Percentiles rank a stretch among this genome's conserved stretches.
Evolutionary conservation across 2,329 filamentous ascomycete genomes (phyloP).

Genomic region (Endothia cerciana): DNA sequence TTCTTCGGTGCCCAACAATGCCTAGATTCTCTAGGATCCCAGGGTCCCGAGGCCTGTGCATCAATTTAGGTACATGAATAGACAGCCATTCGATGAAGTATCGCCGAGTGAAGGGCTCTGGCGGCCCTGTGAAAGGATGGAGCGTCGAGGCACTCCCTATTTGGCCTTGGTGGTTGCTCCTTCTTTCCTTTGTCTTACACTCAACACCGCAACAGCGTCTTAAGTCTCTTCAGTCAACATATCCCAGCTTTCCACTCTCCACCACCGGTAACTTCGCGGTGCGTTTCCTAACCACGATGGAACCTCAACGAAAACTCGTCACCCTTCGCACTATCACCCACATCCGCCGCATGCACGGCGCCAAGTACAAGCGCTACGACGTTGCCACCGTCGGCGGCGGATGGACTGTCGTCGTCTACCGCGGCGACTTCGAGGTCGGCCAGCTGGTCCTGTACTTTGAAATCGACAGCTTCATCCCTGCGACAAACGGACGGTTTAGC

Average conservation of each 20-base stretch:
- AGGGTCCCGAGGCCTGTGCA: no score
- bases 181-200: no score
- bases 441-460: slow-evolving; percentile 40
- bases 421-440: slow-evolving; percentile 28
- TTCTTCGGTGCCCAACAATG: no score
- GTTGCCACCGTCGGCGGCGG: slow-evolving; percentile 34
- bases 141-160: background rate
- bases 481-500: slow-evolving; percentile 26
- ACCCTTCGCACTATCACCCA: slow-evolving; percentile 34
- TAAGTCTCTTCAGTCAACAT: background rate
- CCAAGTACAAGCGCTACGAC: slow-evolving; percentile 24
- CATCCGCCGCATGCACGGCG: slow-evolving; percentile 25
- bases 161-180: no score
- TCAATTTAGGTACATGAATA: no score
- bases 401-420: slow-evolving; percentile 34
- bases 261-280: no score
- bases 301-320: slow-evolving; percentile 40
- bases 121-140: no score
- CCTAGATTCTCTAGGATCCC: no score
- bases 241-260: background rate
- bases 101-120: no score
- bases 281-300: background rate
- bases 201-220: no score
- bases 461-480: slow-evolving; percentile 40
- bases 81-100: no score